A percentile compares a stretch with the other conserved stretches of the same genome.
These are phyloP conservation scores for Daldinia loculata DNA, from an alignment of 495 filamentous ascomycete genomes.

Conservation along the genomic window DNA sequence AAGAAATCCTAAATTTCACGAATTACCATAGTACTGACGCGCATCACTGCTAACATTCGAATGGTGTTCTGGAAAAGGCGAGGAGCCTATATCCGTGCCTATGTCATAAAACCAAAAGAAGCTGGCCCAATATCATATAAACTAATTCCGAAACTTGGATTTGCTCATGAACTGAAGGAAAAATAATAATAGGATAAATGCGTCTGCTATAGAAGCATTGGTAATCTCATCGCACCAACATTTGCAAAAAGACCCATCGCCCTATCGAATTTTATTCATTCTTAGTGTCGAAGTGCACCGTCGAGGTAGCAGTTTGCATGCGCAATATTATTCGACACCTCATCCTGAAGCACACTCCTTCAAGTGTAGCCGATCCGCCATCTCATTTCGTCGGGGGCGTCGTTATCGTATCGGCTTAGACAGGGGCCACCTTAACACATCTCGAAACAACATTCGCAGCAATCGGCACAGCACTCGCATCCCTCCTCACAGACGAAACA, in stretches of 20 bases:
- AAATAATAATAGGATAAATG: neutral
- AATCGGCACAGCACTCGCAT: slow-evolving; percentile 80
- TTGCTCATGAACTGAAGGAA: slow-evolving; percentile 24
- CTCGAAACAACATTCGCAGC: slow-evolving; percentile 70
- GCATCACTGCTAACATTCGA: neutral
- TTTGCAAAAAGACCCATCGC: slow-evolving; percentile 2
- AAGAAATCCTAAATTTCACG: neutral
- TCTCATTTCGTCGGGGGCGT: slow-evolving; percentile 12
- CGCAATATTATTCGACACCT: slow-evolving; percentile 24
- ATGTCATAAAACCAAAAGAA: slow-evolving; percentile 29
- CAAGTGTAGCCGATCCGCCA: slow-evolving; percentile 9
- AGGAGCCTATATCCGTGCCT: slow-evolving; percentile 18
- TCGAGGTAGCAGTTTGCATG: slow-evolving; percentile 13
- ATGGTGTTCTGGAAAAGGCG: slow-evolving; percentile 9
- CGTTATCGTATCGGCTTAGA: slow-evolving; percentile 29
- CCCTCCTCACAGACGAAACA: slow-evolving; percentile 82
- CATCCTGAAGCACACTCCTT: slow-evolving; percentile 3
- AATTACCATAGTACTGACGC: neutral
- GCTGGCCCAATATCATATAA: slow-evolving; percentile 20
- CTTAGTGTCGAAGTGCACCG: slow-evolving; percentile 16
- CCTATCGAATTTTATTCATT: slow-evolving; percentile 4
- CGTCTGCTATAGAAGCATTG: slow-evolving; percentile 8
- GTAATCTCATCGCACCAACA: slow-evolving; percentile 4
- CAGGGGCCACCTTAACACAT: slow-evolving; percentile 51
- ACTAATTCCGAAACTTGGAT: slow-evolving; percentile 22